Evolutionary conservation across 495 filamentous ascomycete genomes (phyloP).

Genomic region (Lineolata rhizophorae): DNA sequence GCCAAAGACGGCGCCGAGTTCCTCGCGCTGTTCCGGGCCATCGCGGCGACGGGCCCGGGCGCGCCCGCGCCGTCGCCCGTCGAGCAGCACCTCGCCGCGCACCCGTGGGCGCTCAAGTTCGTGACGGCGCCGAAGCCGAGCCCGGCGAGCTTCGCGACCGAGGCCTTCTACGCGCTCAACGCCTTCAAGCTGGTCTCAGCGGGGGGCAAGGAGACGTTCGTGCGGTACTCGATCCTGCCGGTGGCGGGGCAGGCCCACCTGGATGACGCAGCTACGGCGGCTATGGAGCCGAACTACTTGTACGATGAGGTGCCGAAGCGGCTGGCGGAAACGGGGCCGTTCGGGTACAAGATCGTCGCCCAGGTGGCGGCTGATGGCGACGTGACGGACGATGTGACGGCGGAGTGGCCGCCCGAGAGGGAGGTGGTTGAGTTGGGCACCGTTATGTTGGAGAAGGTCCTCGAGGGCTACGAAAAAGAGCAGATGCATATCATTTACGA

Average conservation of each 20-base stretch:
- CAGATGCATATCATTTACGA: constrained; percentile 31
- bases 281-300: constrained; percentile 19
- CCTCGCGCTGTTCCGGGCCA: constrained; percentile 23
- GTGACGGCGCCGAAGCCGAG: constrained; percentile 24
- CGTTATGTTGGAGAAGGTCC: constrained; percentile 20
- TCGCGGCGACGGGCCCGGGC: constrained; percentile 10
- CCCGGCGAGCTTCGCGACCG: constrained; percentile 22
- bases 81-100: constrained; percentile 19
- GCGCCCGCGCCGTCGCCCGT: constrained; percentile 7
- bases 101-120: constrained; percentile 24
- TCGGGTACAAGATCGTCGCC: constrained; percentile 23
- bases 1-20: constrained; percentile 25
- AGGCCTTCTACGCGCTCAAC: constrained; percentile 25
- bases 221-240: constrained; percentile 26
- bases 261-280: constrained; percentile 14
- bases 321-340: constrained; percentile 13
- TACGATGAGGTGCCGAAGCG: constrained; percentile 20
- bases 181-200: constrained; percentile 26
- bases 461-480: constrained; percentile 17
- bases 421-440: constrained; percentile 26
- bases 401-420: constrained; percentile 27
- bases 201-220: constrained; percentile 20
- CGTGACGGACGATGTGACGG: constrained; percentile 25
- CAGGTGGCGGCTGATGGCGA: constrained; percentile 29
- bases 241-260: constrained; percentile 17